Base-by-base conservation (phyloP, 805 yeast species). In the Saturnispora saitoi region DNA sequence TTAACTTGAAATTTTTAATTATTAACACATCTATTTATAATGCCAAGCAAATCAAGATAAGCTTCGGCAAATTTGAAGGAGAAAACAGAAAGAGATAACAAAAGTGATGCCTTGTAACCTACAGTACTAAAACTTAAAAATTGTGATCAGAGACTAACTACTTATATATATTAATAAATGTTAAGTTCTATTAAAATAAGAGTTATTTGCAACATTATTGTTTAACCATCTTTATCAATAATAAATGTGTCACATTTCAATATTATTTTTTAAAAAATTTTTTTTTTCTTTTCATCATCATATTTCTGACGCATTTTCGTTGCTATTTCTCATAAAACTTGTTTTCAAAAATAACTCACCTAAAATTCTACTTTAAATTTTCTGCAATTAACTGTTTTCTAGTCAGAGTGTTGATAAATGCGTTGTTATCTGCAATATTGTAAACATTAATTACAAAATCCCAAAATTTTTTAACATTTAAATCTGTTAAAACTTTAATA, bases 401-500 rank as follows among this genome's bases (percentile, higher is more conserved):
- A 9, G 52, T 46, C 2, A 56, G 7, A 4, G 43, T 47, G 26
- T 56, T 56, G 39, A 56, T 52, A 26, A 19, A 50, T 3, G 60
- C 58, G 22, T 43, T n/a, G 28, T 51, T 30, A 30, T 70, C 75
- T 4, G 72, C 72, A 14, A 47, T 49, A 3, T 66, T 68, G 32
- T 76, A 59, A 1, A 72, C 67, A 1, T 54, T 50, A 31, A 71
- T 61, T 1, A 77, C 59, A 22, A 70, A 61, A 4, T 67, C 52
- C 83, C 83, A 78, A 55, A 76, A 77, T 44, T 57, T 60, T 3
- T 57, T 54, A 26, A 73, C 64, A 49, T 75, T 64, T 48, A 76
- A 53, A 34, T 63, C 64, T 32, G 63, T 60, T 10, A 73, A 66
- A 3, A 77, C 73, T 34, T 59, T 65, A 4, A 65, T 60, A 2